Base-by-base conservation (phyloP, 1,284 basidiomycete species). In the Schizophyllum amplum region DNA sequence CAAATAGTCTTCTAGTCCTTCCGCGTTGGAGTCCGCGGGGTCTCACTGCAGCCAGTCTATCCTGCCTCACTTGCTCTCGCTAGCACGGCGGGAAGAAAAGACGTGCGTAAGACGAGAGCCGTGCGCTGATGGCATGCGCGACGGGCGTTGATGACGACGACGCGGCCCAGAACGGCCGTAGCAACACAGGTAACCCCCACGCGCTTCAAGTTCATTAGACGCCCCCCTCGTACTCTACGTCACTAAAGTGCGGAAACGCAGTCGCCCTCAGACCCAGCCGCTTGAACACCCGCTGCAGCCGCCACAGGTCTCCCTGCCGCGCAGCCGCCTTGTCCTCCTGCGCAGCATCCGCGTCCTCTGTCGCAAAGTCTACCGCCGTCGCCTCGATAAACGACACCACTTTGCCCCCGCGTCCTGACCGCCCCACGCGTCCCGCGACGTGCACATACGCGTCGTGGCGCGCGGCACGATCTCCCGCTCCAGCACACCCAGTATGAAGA, bases 391-490 rank as follows among this genome's bases (percentile, higher is more conserved):
- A 71, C 26, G 74, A 81, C 54, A 90, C 72, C 55, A 87, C 85
- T 66, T 80, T 82, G 20, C 86, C 85, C 46, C 68, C 71, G 53
- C 78, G 72, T 49, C 85, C 84, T 66, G 88, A 87, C 55, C 88
- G 78, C 15, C 87, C 87, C 5, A 86, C 85, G 15, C 89, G 82
- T n/a, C 88, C 89, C 1, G 85, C 82, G 55, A 85, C 70, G 63
- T 91, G 88, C 61, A 84, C 64, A 66, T 90, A 91, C 52, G 72
- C 74, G 65, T 87, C 84, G 81, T 71, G 47, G 69, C 68, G 60
- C 72, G 74, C 48, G 48, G 48, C 21, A 75, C 78, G 55, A 75
- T 70, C 23, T 72, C 72, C 59, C 65, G 69, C 56, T 80, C 78
- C 5, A 80, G 78, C 1, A 84, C 69, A 4, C 86, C 87, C 48